These are phyloP conservation scores for Dichomitus squalens DNA, from an alignment of 1,284 basidiomycete species.

Conservation along the genomic window DNA sequence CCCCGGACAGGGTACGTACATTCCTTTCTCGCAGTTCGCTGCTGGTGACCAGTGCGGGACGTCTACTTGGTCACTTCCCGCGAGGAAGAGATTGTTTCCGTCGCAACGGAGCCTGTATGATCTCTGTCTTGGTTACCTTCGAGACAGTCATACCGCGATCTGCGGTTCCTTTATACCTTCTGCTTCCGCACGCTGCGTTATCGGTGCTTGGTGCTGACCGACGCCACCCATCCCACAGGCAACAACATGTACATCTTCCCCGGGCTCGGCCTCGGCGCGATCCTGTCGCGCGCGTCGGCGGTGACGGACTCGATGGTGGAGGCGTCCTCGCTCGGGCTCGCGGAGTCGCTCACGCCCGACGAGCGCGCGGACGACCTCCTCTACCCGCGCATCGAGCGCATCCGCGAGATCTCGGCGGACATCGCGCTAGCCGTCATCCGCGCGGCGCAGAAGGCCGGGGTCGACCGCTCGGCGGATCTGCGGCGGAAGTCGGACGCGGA, in stretches of 20 bases:
- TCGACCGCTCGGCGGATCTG: conserved; percentile 61
- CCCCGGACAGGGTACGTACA: conserved; percentile 70
- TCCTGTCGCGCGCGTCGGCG: conserved; percentile 64
- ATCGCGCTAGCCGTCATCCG: conserved; percentile 79
- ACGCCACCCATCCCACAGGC: conserved; percentile 29
- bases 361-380: conserved; percentile 69
- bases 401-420: conserved; percentile 80
- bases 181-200: background rate
- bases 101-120: too few species aligned
- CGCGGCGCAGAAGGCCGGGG: conserved; percentile 72
- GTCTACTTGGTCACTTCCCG: too few species aligned
- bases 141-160: too few species aligned
- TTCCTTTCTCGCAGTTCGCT: background rate
- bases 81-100: too few species aligned
- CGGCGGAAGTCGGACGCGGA: conserved; percentile 57
- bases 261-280: conserved; percentile 79
- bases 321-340: conserved; percentile 75
- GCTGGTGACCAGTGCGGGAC: background rate
- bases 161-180: background rate
- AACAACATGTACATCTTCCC: conserved; percentile 90
- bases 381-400: conserved; percentile 79
- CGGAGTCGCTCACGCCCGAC: conserved; percentile 72
- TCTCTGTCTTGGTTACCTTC: too few species aligned
- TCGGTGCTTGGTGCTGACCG: background rate
- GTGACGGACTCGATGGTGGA: conserved; percentile 86